Evolutionary conservation across 176 grass and related monocot species (phyloP).

Genomic region (Rhipidocladum racemiflorum): DNA sequence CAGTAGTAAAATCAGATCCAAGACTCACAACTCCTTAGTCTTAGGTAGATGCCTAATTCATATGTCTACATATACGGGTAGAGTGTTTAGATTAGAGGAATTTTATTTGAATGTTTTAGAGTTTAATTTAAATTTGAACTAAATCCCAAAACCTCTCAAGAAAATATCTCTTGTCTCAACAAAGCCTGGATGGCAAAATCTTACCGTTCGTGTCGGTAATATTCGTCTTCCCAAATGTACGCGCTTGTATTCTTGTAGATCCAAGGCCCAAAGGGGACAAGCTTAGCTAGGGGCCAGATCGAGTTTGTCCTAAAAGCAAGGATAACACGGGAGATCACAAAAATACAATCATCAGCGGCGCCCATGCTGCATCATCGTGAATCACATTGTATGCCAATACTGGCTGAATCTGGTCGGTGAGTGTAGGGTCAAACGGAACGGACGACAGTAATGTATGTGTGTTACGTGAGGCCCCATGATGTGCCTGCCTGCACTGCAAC

Average conservation of each 20-base stretch:
- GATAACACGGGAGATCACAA: neutral
- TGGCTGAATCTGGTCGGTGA: neutral
- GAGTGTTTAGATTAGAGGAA: too few species aligned
- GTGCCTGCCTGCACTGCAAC: conserved; percentile 3
- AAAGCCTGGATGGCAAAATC: too few species aligned
- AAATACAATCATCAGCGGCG: neutral
- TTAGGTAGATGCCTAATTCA: too few species aligned
- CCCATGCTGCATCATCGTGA: neutral
- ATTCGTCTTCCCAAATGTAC: too few species aligned
- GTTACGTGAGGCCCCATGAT: neutral
- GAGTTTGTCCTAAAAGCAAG: neutral
- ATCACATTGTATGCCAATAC: neutral
- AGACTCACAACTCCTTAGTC: neutral
- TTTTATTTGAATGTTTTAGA: too few species aligned
- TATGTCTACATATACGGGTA: too few species aligned
- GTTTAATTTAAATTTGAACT: too few species aligned
- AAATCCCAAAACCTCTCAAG: too few species aligned
- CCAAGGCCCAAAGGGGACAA: neutral
- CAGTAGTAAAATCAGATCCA: neutral
- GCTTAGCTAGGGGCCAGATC: neutral
- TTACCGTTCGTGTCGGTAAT: too few species aligned
- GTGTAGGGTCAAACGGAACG: neutral
- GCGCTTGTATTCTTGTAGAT: neutral
- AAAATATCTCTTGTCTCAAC: too few species aligned
- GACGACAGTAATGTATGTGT: neutral